A percentile compares a stretch with the other conserved stretches of the same genome.
Evolutionary conservation across 257 asterid genomes (phyloP).

Genomic region (Pogostemon cablin): DNA sequence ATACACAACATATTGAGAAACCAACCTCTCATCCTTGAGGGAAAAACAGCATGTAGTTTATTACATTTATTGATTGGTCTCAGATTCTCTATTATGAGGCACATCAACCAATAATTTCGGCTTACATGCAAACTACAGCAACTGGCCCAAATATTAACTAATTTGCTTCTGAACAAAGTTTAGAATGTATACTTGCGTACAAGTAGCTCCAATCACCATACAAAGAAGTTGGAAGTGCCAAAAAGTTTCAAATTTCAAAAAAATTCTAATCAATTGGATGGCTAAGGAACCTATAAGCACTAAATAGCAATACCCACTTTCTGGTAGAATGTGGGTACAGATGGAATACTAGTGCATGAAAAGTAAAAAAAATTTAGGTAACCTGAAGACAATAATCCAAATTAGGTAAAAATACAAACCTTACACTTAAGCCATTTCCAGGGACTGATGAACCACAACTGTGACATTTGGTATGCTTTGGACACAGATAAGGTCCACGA

Average conservation of each 20-base stretch:
- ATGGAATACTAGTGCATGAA: background rate
- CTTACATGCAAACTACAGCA: conserved; percentile 7
- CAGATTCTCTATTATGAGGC: background rate
- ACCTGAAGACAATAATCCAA: conserved; percentile 9
- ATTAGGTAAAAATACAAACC: conserved; percentile 52
- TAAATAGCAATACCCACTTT: background rate
- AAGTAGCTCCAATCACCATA: conserved; percentile 4
- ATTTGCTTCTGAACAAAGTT: background rate
- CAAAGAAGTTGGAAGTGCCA: background rate
- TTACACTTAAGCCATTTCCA: conserved; percentile 91
- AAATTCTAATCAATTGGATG: background rate
- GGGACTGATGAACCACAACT: conserved; percentile 93
- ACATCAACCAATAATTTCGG: background rate
- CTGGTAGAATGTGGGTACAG: background rate
- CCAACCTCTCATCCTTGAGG: background rate
- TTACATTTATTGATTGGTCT: background rate
- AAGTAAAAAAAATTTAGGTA: conserved; percentile 1
- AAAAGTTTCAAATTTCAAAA: background rate
- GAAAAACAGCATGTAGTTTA: conserved; percentile 11
- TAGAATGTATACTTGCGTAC: conserved; percentile 14
- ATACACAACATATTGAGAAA: conserved; percentile 14
- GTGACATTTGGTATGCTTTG: conserved; percentile 93
- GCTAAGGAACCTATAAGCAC: background rate
- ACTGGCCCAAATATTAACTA: background rate
- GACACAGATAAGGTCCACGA: conserved; percentile 93